A percentile compares a stretch with the other conserved stretches of the same genome.
phyloP scores from a whole-genome alignment of 495 filamentous ascomycete genomes.

The Hypoxylon intermedium region DNA sequence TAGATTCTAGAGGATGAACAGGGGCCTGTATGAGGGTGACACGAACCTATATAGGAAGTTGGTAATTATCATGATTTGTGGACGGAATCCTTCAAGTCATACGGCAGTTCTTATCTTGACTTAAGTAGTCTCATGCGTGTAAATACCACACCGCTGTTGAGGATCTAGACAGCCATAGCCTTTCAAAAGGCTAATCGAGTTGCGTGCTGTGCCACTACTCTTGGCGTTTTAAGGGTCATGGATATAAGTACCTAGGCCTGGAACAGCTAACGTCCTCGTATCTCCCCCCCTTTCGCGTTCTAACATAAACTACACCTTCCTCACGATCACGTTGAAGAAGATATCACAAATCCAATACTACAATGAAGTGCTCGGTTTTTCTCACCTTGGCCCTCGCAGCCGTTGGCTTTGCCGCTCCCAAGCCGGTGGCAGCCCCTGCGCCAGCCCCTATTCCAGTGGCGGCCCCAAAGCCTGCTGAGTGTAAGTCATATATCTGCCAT shows the following conservation, averaged over 20 bases:
- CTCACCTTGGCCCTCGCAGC: constrained; percentile 12
- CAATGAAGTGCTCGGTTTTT: constrained; percentile 16
- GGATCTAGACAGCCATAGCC: no score
- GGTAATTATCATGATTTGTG: neutral
- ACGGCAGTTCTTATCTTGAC: neutral
- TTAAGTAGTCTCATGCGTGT: no score
- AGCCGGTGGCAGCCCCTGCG: neutral
- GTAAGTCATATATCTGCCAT: neutral
- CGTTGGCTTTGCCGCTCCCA: constrained; percentile 9
- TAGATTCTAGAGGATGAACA: neutral
- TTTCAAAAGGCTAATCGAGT: neutral
- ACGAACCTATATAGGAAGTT: constrained; percentile 6
- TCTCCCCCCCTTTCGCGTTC: neutral
- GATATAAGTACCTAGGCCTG: neutral
- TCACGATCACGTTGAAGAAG: neutral
- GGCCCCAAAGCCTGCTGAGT: constrained; percentile 11
- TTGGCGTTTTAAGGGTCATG: neutral
- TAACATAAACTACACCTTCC: neutral
- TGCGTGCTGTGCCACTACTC: neutral
- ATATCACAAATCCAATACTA: neutral
- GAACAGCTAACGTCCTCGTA: neutral
- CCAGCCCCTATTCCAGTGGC: neutral
- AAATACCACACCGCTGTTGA: neutral
- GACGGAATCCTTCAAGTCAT: constrained; percentile 1
- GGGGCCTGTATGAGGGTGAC: neutral